phyloP scores from a whole-genome alignment of 768 basidiomycete genomes.

The Chalciporus pseudorubinellus region DNA sequence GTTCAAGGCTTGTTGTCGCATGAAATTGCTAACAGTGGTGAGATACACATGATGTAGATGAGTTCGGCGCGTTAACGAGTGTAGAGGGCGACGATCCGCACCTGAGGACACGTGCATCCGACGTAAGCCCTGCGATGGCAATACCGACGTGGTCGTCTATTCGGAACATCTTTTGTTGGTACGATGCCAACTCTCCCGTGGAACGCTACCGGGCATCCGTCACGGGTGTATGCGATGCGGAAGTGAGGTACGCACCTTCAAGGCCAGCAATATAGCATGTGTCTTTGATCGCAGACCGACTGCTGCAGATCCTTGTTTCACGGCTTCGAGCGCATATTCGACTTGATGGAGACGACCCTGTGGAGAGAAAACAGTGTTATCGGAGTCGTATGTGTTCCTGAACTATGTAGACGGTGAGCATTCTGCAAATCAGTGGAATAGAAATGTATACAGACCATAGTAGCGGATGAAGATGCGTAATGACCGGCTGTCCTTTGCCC shows the following conservation, averaged over 20 bases:
- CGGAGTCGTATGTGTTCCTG: constrained; percentile 96
- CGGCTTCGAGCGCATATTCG: constrained; percentile 98
- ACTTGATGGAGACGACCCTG: constrained; percentile 97
- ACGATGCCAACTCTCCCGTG: constrained; percentile 96
- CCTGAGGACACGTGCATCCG: constrained; percentile 97
- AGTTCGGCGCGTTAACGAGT: neutral
- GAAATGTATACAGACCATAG: constrained; percentile 29
- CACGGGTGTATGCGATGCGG: neutral
- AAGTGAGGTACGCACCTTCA: constrained; percentile 63
- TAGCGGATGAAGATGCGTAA: constrained; percentile 16
- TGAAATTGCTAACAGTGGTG: constrained; percentile 85
- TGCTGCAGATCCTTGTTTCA: constrained; percentile 99
- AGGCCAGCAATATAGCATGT: constrained; percentile 85
- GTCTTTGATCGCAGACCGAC: constrained; percentile 95
- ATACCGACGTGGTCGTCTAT: constrained; percentile 99
- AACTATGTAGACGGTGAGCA: constrained; percentile 49
- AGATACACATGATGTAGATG: neutral
- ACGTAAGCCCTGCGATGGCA: constrained; percentile 97
- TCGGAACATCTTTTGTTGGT: constrained; percentile 99
- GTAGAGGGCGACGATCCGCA: constrained; percentile 27
- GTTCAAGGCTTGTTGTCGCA: constrained; percentile 98
- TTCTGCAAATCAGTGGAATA: neutral
- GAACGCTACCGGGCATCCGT: constrained; percentile 65
- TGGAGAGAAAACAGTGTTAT: constrained; percentile 96
- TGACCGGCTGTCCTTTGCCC: constrained; percentile 4